These are phyloP conservation scores for Aspergillus saccharolyticus DNA, from an alignment of 495 filamentous ascomycete species.

Conservation along the genomic window DNA sequence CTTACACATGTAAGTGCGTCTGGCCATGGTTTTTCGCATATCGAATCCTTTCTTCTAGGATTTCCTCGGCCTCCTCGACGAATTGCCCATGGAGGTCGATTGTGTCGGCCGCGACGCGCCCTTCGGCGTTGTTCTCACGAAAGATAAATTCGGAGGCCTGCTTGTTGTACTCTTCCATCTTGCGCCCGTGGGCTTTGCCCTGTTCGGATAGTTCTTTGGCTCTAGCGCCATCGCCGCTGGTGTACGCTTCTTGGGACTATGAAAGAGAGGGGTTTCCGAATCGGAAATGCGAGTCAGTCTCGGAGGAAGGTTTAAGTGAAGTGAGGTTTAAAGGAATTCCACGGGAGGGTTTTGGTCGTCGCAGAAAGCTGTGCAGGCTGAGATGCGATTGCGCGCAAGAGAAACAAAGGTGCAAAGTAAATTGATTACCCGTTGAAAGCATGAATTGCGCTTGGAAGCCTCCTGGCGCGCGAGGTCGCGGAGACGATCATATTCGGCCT, in stretches of 20 bases:
- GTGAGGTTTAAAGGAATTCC: too few relatives aligned
- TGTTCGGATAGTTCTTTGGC: slow-evolving; percentile 80
- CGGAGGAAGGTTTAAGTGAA: too few relatives aligned
- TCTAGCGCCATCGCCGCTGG: slow-evolving; percentile 66
- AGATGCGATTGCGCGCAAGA: too few relatives aligned
- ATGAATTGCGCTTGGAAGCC: slow-evolving; percentile 65
- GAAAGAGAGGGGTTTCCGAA: background rate
- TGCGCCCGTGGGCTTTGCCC: slow-evolving; percentile 73
- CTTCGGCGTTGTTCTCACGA: slow-evolving; percentile 78
- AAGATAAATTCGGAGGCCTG: slow-evolving; percentile 94
- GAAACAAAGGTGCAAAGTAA: slow-evolving; percentile 6
- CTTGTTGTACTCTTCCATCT: slow-evolving; percentile 77
- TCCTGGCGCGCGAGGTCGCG: slow-evolving; percentile 77
- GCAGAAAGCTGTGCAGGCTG: background rate
- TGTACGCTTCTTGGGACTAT: slow-evolving; percentile 75
- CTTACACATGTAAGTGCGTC: slow-evolving; percentile 68
- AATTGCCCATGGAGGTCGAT: slow-evolving; percentile 94
- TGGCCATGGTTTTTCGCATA: slow-evolving; percentile 67
- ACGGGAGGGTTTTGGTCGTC: slow-evolving; percentile 5
- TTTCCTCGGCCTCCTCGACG: slow-evolving; percentile 89
- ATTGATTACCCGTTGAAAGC: slow-evolving; percentile 65
- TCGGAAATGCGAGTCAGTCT: too few relatives aligned
- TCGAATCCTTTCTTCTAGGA: slow-evolving; percentile 75
- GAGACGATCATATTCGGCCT: slow-evolving; percentile 88
- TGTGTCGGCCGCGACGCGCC: slow-evolving; percentile 66